Evolutionary conservation across 208 protist species (phyloP).

Genomic region (Strigomonas culicis): DNA sequence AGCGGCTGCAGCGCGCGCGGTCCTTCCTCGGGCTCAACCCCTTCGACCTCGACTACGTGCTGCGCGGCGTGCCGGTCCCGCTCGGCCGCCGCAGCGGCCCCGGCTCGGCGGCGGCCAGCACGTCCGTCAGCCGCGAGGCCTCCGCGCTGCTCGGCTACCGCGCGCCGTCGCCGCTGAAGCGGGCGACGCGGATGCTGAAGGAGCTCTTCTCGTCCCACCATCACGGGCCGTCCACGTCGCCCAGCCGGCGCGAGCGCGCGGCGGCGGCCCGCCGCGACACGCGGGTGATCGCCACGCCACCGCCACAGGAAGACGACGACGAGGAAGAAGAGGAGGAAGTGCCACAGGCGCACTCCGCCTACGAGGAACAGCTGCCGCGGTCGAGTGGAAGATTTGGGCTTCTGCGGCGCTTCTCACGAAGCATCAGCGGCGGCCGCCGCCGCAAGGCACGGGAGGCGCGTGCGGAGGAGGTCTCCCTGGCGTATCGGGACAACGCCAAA

Average conservation of each 20-base stretch:
- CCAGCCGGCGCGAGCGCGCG: neutral
- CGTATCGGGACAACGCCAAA: no score
- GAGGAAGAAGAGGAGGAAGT: constrained; percentile 1
- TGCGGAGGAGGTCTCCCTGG: neutral
- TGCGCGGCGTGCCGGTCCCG: neutral
- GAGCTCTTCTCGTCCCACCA: neutral
- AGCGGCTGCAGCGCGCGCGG: constrained; percentile 32
- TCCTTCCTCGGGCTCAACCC: constrained; percentile 31
- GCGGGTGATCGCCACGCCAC: neutral
- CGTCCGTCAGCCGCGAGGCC: neutral
- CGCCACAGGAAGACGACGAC: neutral
- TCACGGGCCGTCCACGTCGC: neutral
- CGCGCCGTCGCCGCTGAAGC: neutral
- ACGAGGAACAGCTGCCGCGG: neutral
- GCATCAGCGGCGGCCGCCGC: neutral
- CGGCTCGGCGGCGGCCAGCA: neutral
- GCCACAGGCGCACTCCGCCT: neutral
- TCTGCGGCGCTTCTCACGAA: neutral
- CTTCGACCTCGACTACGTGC: constrained; percentile 18
- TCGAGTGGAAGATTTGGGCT: neutral
- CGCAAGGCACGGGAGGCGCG: neutral
- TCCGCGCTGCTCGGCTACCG: constrained; percentile 1
- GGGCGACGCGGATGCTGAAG: neutral
- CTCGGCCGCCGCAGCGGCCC: neutral
- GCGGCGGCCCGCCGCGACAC: neutral